phyloP scores from a whole-genome alignment of 352 stramenopile genomes.

The Phytophthora niederhauseri region DNA sequence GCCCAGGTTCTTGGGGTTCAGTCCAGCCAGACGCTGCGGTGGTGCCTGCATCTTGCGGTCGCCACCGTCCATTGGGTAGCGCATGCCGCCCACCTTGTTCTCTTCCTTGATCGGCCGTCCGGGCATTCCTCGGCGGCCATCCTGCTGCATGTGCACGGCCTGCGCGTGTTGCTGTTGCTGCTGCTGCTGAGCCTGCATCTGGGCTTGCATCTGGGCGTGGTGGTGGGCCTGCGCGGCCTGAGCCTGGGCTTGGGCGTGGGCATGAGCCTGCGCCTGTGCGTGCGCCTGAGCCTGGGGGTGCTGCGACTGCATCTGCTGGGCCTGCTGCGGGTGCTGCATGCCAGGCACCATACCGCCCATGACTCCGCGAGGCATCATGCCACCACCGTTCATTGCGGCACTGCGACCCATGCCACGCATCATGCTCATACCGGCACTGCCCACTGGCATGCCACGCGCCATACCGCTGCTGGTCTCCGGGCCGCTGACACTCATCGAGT shows the following conservation, averaged over 20 bases:
- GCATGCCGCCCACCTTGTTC: slow-evolving; percentile 57
- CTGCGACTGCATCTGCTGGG: slow-evolving; percentile 61
- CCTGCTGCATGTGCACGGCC: slow-evolving; percentile 65
- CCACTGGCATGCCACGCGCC: slow-evolving; percentile 45
- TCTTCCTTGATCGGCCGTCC: slow-evolving; percentile 76
- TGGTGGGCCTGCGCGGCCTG: slow-evolving; percentile 67
- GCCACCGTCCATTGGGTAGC: slow-evolving; percentile 68
- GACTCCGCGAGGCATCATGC: slow-evolving; percentile 70
- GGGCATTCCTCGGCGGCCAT: slow-evolving; percentile 61
- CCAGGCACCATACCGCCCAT: slow-evolving; percentile 71
- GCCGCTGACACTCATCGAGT: slow-evolving; percentile 42
- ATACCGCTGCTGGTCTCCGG: slow-evolving; percentile 58
- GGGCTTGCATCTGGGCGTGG: slow-evolving; percentile 59
- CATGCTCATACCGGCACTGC: slow-evolving; percentile 68
- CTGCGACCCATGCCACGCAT: slow-evolving; percentile 69
- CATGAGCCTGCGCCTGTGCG: slow-evolving; percentile 59
- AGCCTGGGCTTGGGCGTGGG: slow-evolving; percentile 65
- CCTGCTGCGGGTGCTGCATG: slow-evolving; percentile 66
- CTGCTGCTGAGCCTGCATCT: slow-evolving; percentile 71
- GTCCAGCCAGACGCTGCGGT: slow-evolving; percentile 61
- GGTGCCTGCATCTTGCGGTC: slow-evolving; percentile 65
- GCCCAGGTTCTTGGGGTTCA: slow-evolving; percentile 80
- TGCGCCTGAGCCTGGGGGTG: slow-evolving; percentile 65
- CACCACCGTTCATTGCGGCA: slow-evolving; percentile 57
- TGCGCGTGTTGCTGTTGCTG: slow-evolving; percentile 52